Base-by-base conservation (phyloP, 176 grass and related monocot genomes). In the Aegilops speltoides region DNA sequence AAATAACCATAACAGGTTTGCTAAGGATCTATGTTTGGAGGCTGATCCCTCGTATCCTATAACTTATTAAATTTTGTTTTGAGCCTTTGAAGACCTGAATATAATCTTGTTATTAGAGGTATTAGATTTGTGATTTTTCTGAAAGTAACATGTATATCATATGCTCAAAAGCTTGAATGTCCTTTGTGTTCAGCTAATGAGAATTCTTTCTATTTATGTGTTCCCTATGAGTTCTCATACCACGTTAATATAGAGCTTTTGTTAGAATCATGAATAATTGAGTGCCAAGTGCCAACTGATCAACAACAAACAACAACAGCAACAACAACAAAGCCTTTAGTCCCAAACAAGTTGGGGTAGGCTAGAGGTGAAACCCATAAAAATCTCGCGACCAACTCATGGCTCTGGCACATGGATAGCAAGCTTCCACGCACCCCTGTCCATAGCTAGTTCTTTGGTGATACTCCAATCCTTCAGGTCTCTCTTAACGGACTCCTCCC, bases 41-140 rank as follows among this genome's bases (percentile, higher is more conserved):
- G 68, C 2, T 1, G 12, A 43, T 67, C 12, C 6, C 1, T 73
- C 24, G 4, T 80, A 57, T 57, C 3, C 2, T 74, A 3, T 52
- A 73, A 10, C 15, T 68, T 22, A 29, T 26, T 8, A 10, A 43
- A 4, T 76, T 81, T 74, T 1, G 2, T 82, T 65, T 82, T 29
- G 56, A 83, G 41, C 52, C 17, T 46, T 15, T 67, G 56, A 68
- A 34, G 63, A 16, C 64, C 29, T 78, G 46, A 86, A 86, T 57
- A 37, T 16, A 78, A 56, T 64, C 22, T 70, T 25, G 10, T 2
- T 2, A 63, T 56, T 34, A 23, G 7, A 46, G 13, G 3, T 2
- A 63, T 57, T 34, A 23, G 7, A 48, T 76, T 81, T 68, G 17
- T 52, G 28, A 52, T 81, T 81, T 73, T 9, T 10, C 38, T 63